Evolutionary conservation across 345 rosid genomes (phyloP).

Genomic region (Erucastrum elatum): DNA sequence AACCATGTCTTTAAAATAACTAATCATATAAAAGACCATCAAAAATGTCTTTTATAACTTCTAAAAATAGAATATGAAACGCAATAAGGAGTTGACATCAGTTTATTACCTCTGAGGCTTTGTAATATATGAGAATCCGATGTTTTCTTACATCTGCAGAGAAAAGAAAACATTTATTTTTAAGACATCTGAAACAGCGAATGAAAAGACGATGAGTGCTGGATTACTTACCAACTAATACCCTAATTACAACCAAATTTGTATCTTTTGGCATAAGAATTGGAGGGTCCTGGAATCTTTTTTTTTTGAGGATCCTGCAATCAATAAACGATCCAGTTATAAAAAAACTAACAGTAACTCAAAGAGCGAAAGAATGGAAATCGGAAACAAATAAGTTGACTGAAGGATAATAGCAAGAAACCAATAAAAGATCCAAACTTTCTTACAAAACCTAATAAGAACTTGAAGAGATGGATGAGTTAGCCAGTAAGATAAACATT

Average conservation of each 20-base stretch:
- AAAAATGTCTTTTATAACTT: too few relatives aligned
- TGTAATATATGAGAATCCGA: constrained; percentile 86
- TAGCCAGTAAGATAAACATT: too few relatives aligned
- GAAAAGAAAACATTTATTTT: background rate
- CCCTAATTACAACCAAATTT: constrained; percentile 61
- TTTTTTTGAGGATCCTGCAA: background rate
- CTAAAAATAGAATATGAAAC: background rate
- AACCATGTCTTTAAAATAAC: too few relatives aligned
- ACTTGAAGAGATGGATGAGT: too few relatives aligned
- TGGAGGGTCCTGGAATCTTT: too few relatives aligned
- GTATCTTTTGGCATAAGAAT: too few relatives aligned
- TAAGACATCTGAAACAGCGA: constrained; percentile 1
- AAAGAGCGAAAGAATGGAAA: background rate
- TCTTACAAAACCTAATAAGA: too few relatives aligned
- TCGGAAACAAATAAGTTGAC: too few relatives aligned
- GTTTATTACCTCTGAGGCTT: constrained; percentile 61
- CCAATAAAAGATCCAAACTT: too few relatives aligned
- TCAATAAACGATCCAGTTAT: background rate
- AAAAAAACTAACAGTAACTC: background rate
- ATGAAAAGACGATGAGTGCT: background rate
- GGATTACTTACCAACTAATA: constrained; percentile 59
- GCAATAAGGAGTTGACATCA: background rate
- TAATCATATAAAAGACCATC: too few relatives aligned
- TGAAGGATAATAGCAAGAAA: too few relatives aligned
- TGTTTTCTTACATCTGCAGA: constrained; percentile 77